Evolutionary conservation across 2,329 filamentous ascomycete species (phyloP).

Genomic region (Sporothrix luriei): DNA sequence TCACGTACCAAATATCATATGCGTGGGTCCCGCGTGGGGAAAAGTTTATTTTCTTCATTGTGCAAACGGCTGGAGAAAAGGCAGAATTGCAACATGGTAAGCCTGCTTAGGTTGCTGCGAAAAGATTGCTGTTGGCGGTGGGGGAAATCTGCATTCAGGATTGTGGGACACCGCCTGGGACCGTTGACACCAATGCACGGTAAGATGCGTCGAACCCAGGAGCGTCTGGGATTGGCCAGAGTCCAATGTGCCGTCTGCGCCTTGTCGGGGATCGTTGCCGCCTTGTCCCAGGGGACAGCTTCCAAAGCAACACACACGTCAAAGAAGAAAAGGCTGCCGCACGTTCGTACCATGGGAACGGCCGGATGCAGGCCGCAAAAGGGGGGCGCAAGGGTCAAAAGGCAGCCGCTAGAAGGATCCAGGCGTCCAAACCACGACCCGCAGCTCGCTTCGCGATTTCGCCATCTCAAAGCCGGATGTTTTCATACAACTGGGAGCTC

Average conservation of each 20-base stretch:
- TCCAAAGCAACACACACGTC: too few relatives aligned
- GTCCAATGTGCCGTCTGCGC: too few relatives aligned
- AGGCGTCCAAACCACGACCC: neutral
- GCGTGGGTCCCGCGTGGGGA: neutral
- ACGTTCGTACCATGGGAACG: neutral
- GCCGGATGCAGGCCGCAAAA: neutral
- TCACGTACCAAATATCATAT: neutral
- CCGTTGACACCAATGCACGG: too few relatives aligned
- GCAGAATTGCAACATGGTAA: neutral
- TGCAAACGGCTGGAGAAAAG: neutral
- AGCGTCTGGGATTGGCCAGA: too few relatives aligned
- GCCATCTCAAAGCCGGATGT: too few relatives aligned
- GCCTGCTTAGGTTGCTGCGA: neutral
- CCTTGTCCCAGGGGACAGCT: too few relatives aligned
- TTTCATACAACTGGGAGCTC: too few relatives aligned
- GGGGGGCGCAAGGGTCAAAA: neutral
- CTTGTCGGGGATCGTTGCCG: too few relatives aligned
- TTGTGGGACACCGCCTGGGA: neutral
- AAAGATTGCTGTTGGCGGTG: too few relatives aligned
- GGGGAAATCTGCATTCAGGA: neutral
- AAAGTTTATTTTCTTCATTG: neutral
- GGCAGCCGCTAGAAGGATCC: neutral
- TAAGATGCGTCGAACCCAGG: too few relatives aligned
- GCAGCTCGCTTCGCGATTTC: neutral
- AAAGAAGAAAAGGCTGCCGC: too few relatives aligned